Evolutionary conservation across 2,329 filamentous ascomycete species (phyloP).

Genomic region (Triangularia setosa): DNA sequence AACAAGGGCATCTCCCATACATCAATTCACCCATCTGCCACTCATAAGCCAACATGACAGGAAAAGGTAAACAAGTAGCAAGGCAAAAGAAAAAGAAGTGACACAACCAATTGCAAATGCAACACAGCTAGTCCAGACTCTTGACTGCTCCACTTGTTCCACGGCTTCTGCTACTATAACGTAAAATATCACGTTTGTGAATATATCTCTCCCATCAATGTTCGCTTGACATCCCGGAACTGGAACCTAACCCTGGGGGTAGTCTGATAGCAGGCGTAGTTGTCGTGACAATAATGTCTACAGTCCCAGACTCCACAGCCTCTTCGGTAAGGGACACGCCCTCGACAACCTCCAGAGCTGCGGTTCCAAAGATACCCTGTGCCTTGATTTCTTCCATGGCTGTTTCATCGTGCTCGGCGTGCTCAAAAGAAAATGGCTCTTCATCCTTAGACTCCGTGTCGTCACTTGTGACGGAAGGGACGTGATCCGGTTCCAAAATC

Average conservation of each 20-base stretch:
- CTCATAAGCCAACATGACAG: neutral
- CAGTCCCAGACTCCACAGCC: constrained; percentile 18
- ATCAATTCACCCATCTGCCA: neutral
- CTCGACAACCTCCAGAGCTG: constrained; percentile 3
- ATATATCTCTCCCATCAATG: neutral
- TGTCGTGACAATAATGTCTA: constrained; percentile 7
- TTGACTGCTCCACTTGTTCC: neutral
- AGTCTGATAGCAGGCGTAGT: neutral
- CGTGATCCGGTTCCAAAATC: too few species aligned
- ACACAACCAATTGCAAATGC: neutral
- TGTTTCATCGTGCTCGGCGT: neutral
- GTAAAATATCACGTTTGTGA: neutral
- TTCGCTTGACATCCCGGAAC: neutral
- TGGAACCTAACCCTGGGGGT: neutral
- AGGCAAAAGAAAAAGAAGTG: neutral
- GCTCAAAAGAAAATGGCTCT: constrained; percentile 7
- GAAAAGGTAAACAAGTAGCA: neutral
- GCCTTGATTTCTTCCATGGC: constrained; percentile 1
- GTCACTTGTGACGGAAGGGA: constrained; percentile 6
- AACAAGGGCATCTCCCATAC: neutral
- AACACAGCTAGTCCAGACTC: neutral
- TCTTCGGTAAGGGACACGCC: constrained; percentile 21
- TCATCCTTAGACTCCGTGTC: constrained; percentile 4
- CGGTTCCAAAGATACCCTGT: neutral
- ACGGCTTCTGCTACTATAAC: neutral